A percentile compares a stretch with the other conserved stretches of the same genome.
Evolutionary conservation across 495 filamentous ascomycete genomes (phyloP).

Genomic region (Trypethelium eluteriae): DNA sequence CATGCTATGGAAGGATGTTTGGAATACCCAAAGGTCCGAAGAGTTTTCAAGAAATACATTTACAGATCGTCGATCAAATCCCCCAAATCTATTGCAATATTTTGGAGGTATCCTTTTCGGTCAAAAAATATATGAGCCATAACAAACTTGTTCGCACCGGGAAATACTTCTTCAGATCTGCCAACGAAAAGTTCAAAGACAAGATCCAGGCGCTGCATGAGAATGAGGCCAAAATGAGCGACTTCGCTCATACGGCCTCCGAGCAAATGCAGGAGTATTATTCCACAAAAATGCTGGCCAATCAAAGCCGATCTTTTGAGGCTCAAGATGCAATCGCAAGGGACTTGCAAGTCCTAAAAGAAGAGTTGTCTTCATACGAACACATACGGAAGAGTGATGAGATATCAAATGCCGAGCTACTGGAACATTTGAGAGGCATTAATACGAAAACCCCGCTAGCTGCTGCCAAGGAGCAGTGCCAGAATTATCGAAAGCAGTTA

Average conservation of each 20-base stretch:
- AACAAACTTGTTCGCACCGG: conserved; percentile 9
- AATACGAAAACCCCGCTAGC: neutral
- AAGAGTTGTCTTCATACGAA: neutral
- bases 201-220: conserved; percentile 11
- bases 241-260: conserved; percentile 3
- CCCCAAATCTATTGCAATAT: conserved; percentile 8
- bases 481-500: neutral
- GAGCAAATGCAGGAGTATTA: neutral
- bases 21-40: neutral
- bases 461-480: neutral
- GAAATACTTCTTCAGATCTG: conserved; percentile 5
- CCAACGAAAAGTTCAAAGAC: neutral
- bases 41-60: conserved; percentile 11
- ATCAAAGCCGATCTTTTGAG: neutral
- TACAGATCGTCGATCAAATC: neutral
- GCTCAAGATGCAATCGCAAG: neutral
- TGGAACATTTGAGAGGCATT: neutral
- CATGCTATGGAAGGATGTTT: neutral
- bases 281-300: conserved; percentile 3
- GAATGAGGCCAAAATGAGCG: neutral
- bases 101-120: conserved; percentile 3
- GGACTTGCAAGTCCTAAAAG: neutral
- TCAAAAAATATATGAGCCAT: conserved; percentile 10
- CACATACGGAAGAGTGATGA: neutral
- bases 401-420: neutral